Base-by-base conservation (phyloP, 2,329 filamentous ascomycete genomes). In the Phyllosticta capitalensis region DNA sequence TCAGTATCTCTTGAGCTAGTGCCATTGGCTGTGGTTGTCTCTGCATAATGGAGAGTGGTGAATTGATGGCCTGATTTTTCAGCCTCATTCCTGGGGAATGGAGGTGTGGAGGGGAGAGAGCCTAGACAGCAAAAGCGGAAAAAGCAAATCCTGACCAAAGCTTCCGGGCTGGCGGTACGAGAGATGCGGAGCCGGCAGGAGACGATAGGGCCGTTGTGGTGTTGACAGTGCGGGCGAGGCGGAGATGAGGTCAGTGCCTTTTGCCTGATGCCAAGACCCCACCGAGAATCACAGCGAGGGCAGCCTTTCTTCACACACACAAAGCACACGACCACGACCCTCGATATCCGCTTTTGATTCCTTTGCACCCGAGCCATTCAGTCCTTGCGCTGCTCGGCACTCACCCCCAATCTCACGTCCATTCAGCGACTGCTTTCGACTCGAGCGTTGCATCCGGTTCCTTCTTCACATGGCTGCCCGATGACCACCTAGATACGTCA, bases 381-480 rank as follows among this genome's bases (percentile, higher is more conserved):
- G 9, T 14, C 21, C 17, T 38, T 28, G 22, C 6, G 9, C 19
- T 48, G 7, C n/a, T n/a, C n/a, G 51, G 24, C 56, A 30, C 17
- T 22, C 12, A 6, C 10, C 33, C n/a, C 52, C 56, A 51, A 38
- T 21, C 22, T 19, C 33, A 17, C 14, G 6, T 45, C 38, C 38
- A 19, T 45, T n/a, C 38, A 45, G 6, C 38, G 38, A 45, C 38
- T 45, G 33, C 33, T 38, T 38, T 38, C 33, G 9, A 38, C 33
- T 38, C 33, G 33, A 38, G 33, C 33, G 33, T 38, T 38, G 38
- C 38, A 45, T 45, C 38, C 38, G 38, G 17, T 45, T 45, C 38
- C 38, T n/a, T 45, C 22, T 26, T 52, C 50, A 59, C 53, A 59
- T 59, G 58, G 58, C 58, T 55, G 58, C 58, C 58, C 58, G 58